Percentiles rank a stretch among this genome's conserved stretches.
These are phyloP conservation scores for Cryptosporidium meleagridis DNA, from an alignment of 169 alveolate species.

Conservation along the genomic window DNA sequence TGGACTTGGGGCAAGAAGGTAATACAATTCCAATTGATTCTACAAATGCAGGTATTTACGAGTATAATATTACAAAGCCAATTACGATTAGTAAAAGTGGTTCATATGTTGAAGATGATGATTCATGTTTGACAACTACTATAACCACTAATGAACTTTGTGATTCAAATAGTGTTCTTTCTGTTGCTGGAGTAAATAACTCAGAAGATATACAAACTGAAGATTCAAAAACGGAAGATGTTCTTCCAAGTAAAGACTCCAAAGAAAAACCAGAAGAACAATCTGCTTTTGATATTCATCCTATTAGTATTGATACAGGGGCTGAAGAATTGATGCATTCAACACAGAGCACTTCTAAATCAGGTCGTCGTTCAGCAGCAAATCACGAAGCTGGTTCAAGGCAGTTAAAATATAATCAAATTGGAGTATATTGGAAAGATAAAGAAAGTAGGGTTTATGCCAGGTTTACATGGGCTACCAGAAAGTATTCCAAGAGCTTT, in stretches of 20 bases:
- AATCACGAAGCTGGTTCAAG: conserved; percentile 66
- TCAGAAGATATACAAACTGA: conserved; percentile 31
- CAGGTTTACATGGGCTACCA: conserved; percentile 75
- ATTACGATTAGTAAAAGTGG: conserved; percentile 14
- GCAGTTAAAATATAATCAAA: conserved; percentile 61
- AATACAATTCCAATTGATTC: conserved; percentile 8
- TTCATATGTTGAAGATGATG: conserved; percentile 65
- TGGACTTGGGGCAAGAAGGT: conserved; percentile 26
- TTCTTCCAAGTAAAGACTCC: conserved; percentile 3
- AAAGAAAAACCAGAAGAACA: conserved; percentile 52
- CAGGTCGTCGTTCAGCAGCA: conserved; percentile 47
- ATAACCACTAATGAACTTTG: conserved; percentile 64
- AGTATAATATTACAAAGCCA: conserved; percentile 45
- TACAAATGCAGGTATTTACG: conserved; percentile 63
- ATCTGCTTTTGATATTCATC: conserved; percentile 74
- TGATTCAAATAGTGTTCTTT: conserved; percentile 70
- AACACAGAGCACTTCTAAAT: conserved; percentile 10
- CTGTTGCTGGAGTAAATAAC: conserved; percentile 50
- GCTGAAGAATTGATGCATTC: conserved; percentile 1
- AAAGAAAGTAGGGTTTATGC: conserved; percentile 75
- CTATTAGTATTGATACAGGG: conserved; percentile 11
- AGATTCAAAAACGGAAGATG: conserved; percentile 12
- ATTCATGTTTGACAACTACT: conserved; percentile 72
- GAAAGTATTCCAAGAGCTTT: conserved; percentile 71
- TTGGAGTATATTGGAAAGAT: conserved; percentile 74